Percentiles rank a stretch among this genome's conserved stretches.
These are phyloP conservation scores for Phytophthora aleatoria DNA, from an alignment of 352 stramenopile species.

Conservation along the genomic window DNA sequence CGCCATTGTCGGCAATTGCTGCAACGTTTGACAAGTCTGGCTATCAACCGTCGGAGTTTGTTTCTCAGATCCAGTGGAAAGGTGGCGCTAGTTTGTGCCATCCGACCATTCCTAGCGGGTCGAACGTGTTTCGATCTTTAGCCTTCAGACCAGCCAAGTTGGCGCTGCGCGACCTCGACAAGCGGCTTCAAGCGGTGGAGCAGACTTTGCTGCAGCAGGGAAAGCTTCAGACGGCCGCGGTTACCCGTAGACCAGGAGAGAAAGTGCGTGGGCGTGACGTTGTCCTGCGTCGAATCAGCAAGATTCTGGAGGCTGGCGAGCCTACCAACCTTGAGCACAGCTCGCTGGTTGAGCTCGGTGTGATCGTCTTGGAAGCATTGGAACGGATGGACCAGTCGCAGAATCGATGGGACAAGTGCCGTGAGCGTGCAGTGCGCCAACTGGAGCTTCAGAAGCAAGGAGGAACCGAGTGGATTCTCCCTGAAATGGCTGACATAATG, in stretches of 20 bases:
- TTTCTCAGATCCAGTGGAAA: conserved; percentile 67
- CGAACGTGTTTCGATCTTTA: conserved; percentile 68
- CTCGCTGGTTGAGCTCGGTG: conserved; percentile 69
- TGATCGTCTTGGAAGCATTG: conserved; percentile 76
- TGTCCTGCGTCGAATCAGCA: conserved; percentile 68
- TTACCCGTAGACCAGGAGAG: conserved; percentile 50
- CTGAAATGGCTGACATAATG: conserved; percentile 66
- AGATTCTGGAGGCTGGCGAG: conserved; percentile 71
- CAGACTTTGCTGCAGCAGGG: conserved; percentile 51
- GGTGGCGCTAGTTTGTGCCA: conserved; percentile 73
- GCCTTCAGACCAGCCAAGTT: conserved; percentile 67
- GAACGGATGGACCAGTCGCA: conserved; percentile 71
- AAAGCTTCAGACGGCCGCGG: conserved; percentile 51
- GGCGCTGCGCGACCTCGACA: conserved; percentile 73
- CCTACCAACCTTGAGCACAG: conserved; percentile 55
- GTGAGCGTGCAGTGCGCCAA: conserved; percentile 50
- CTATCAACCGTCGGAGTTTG: conserved; percentile 58
- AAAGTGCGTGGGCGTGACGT: conserved; percentile 74
- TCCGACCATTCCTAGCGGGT: conserved; percentile 42
- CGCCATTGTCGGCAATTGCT: conserved; percentile 31
- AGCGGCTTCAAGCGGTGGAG: conserved; percentile 65
- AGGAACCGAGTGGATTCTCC: conserved; percentile 70
- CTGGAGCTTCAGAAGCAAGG: conserved; percentile 53
- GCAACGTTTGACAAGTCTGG: conserved; percentile 6
- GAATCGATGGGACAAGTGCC: conserved; percentile 56